Evolutionary conservation across 176 grass and related monocot genomes (phyloP), one percentile per base, ranked within the genome.

Genomic region (Eleusine coracana): DNA sequence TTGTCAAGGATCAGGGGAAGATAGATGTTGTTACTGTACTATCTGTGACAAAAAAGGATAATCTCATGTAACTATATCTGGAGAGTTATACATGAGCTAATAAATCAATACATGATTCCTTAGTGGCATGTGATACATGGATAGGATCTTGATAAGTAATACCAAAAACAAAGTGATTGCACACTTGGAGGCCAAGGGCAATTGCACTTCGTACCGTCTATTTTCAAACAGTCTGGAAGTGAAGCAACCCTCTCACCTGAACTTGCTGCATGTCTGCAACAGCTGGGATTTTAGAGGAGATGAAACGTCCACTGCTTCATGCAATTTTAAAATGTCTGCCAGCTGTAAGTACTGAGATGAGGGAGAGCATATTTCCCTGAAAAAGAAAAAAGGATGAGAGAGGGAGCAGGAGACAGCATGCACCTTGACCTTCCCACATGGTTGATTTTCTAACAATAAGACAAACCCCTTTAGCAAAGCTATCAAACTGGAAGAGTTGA

Each of bases 401-500:
- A 15, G 14, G n/a, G n/a, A 73, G 16, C 16, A 49, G 49, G 72
- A 79, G 61, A 74, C 7, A 74, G 7, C 23, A 58, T 12, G 59
- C 60, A 58, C 20, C 63, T 70, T 84, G 49, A 54, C 79, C 60
- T 80, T 63, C 31, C 49, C 8, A 2, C 44, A 46, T 46, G 10
- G 10, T 46, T 46, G 44, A 46, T 11, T 46, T 46, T 46, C 8
- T 46, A 46, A 46, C 44, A 46, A 28, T 23, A 10, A 45, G 42
- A 54, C 51, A 18, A 73, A 54, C 21, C 50, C 21, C 12, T 20
- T 41, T 75, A 40, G 16, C 42, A 54, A 76, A 45, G 34, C 12
- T 55, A 89, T 76, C 36, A 37, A 64, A 45, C 20, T 85, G 31
- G 44, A 37, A 65, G 44, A 62, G 55, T 63, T 51, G 34, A 66